Percentiles rank a stretch among this genome's conserved stretches.
Evolutionary conservation across 495 filamentous ascomycete species (phyloP).

Genomic region (Hypoxylon trugodes): DNA sequence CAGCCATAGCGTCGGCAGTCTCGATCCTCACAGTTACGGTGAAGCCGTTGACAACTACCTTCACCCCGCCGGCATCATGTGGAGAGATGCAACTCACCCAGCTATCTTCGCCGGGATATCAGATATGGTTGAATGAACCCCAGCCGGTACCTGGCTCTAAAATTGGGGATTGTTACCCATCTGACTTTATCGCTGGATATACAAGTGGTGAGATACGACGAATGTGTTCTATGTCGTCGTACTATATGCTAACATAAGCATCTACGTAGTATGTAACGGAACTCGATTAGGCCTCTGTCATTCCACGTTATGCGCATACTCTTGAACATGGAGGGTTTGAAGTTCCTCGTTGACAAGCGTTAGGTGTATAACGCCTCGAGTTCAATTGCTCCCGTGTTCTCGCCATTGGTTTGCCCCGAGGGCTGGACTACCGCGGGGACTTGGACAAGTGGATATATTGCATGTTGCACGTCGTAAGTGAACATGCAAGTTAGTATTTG

Average conservation of each 20-base stretch:
- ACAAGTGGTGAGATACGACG: conserved; percentile 31
- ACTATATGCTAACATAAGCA: conserved; percentile 21
- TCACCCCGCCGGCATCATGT: conserved; percentile 34
- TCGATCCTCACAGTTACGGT: conserved; percentile 28
- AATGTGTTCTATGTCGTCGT: not conserved
- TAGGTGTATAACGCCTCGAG: conserved; percentile 22
- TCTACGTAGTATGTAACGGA: conserved; percentile 14
- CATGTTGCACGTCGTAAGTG: conserved; percentile 39
- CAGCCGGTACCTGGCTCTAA: conserved; percentile 24
- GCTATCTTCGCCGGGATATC: conserved; percentile 32
- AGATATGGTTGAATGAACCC: conserved; percentile 37
- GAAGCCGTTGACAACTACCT: conserved; percentile 29
- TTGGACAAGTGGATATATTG: conserved; percentile 34
- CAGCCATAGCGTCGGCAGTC: conserved; percentile 4
- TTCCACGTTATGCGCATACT: not conserved
- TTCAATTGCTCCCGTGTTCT: conserved; percentile 32
- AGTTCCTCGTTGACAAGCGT: conserved; percentile 1
- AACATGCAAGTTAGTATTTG: no score
- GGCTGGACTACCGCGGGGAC: conserved; percentile 24
- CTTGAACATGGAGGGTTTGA: not conserved
- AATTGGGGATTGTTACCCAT: conserved; percentile 36
- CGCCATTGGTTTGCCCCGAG: conserved; percentile 28
- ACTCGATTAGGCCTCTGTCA: no score
- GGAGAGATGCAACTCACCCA: conserved; percentile 30
- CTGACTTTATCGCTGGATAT: conserved; percentile 30